Percentiles rank a stretch among this genome's conserved stretches.
Conservation (phyloP, 345 rosid species). For the Gossypium arboreum region DNA sequence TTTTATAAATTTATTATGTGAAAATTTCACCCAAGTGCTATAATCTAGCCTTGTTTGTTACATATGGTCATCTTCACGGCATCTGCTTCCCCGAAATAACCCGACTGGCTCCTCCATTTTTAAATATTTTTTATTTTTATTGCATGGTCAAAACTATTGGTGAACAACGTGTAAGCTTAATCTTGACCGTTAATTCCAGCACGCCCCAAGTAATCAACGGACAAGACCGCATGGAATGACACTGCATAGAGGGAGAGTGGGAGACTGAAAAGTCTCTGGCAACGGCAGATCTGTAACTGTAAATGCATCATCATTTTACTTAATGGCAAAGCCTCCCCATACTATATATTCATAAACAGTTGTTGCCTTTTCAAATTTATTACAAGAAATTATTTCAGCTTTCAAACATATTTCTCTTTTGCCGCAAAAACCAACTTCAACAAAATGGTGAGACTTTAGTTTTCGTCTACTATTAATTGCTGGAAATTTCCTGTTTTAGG, state of each 20-base stretch:
- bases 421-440: background rate
- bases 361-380: background rate
- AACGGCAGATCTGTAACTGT: background rate
- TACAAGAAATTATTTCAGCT: background rate
- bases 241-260: background rate
- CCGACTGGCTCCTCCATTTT: background rate
- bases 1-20: no score
- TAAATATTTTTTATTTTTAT: no score
- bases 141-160: background rate
- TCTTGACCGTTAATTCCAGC: background rate
- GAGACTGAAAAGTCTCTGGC: background rate
- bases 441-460: conserved; percentile 1
- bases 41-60: no score
- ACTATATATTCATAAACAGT: background rate
- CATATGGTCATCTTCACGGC: background rate
- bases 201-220: background rate
- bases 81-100: background rate
- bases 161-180: background rate
- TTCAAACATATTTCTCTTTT: background rate
- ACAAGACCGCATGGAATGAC: background rate
- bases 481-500: background rate
- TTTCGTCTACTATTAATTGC: background rate
- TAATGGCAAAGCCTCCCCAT: conserved; percentile 6
- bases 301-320: conserved; percentile 8
- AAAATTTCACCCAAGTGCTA: no score